These are phyloP conservation scores for Achlya hypogyna DNA, from an alignment of 352 stramenopile genomes.

Conservation along the genomic window DNA sequence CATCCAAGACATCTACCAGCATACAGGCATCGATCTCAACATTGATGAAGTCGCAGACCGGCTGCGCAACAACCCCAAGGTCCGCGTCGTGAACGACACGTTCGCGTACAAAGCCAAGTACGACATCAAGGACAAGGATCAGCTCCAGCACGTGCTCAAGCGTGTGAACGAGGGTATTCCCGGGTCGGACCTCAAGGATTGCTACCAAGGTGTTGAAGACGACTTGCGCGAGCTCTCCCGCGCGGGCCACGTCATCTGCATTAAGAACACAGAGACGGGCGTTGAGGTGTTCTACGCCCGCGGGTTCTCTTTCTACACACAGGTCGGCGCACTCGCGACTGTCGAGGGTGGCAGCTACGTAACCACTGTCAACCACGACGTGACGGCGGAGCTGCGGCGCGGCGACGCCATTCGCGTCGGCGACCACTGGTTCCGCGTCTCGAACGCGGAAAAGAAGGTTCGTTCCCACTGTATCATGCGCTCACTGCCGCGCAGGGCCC, in stretches of 20 bases:
- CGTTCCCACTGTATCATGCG: no score
- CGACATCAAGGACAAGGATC: constrained; percentile 75
- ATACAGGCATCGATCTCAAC: constrained; percentile 60
- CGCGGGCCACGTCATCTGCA: constrained; percentile 69
- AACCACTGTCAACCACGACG: constrained; percentile 47
- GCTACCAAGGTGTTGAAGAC: constrained; percentile 66
- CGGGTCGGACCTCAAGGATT: constrained; percentile 74
- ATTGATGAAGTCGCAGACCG: constrained; percentile 78
- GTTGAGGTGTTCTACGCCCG: constrained; percentile 73
- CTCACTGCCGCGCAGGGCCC: not conserved
- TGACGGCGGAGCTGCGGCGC: constrained; percentile 57
- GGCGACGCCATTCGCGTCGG: constrained; percentile 64
- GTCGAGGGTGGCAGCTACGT: constrained; percentile 70
- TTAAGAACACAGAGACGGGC: constrained; percentile 75
- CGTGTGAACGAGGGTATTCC: constrained; percentile 71
- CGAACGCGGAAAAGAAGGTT: constrained; percentile 57
- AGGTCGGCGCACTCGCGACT: constrained; percentile 56
- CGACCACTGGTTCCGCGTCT: constrained; percentile 77
- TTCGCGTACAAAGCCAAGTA: constrained; percentile 86
- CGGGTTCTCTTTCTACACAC: constrained; percentile 51
- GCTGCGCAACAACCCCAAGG: constrained; percentile 81
- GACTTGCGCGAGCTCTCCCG: constrained; percentile 64
- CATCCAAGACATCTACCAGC: constrained; percentile 62
- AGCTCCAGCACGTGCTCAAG: constrained; percentile 71
- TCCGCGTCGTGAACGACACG: constrained; percentile 56